Evolutionary conservation across 2,329 filamentous ascomycete genomes (phyloP).

Genomic region (Leptosphaerulina australis): DNA sequence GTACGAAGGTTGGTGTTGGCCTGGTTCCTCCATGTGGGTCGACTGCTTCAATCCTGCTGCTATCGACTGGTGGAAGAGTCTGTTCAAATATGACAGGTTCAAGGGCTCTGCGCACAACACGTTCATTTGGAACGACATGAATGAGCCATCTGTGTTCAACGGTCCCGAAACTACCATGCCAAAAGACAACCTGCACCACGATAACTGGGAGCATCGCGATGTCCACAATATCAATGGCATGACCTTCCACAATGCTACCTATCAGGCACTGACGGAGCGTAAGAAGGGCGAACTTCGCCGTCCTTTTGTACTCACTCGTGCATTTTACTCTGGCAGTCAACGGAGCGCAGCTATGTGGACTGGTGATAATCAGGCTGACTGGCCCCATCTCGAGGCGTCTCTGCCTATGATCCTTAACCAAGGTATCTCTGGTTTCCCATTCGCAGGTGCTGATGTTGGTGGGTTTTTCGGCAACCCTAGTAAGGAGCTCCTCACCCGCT

Average conservation of each 20-base stretch:
- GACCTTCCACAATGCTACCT: slow-evolving; percentile 94
- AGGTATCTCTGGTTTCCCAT: slow-evolving; percentile 91
- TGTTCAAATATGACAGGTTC: slow-evolving; percentile 89
- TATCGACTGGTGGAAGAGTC: slow-evolving; percentile 84
- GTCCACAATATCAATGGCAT: slow-evolving; percentile 95
- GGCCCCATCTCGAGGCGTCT: slow-evolving; percentile 86
- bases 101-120: slow-evolving; percentile 85
- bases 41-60: slow-evolving; percentile 95
- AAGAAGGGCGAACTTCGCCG: slow-evolving; percentile 84
- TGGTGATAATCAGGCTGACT: slow-evolving; percentile 92
- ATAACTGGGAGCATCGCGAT: slow-evolving; percentile 94
- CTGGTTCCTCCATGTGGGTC: slow-evolving; percentile 93
- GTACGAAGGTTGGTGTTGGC: slow-evolving; percentile 99
- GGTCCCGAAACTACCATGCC: slow-evolving; percentile 98
- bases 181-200: slow-evolving; percentile 93
- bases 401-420: slow-evolving; percentile 94
- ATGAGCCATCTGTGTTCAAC: slow-evolving; percentile 98
- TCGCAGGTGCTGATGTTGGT: slow-evolving; percentile 92
- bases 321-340: slow-evolving; percentile 91
- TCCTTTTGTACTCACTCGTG: slow-evolving; percentile 90
- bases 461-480: slow-evolving; percentile 98
- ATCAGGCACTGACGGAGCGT: slow-evolving; percentile 79
- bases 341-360: slow-evolving; percentile 97
- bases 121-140: slow-evolving; percentile 99
- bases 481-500: slow-evolving; percentile 87